These are phyloP conservation scores for Pseudonitzschia multiseries DNA, from an alignment of 108 stramenopile genomes.

Conservation along the genomic window DNA sequence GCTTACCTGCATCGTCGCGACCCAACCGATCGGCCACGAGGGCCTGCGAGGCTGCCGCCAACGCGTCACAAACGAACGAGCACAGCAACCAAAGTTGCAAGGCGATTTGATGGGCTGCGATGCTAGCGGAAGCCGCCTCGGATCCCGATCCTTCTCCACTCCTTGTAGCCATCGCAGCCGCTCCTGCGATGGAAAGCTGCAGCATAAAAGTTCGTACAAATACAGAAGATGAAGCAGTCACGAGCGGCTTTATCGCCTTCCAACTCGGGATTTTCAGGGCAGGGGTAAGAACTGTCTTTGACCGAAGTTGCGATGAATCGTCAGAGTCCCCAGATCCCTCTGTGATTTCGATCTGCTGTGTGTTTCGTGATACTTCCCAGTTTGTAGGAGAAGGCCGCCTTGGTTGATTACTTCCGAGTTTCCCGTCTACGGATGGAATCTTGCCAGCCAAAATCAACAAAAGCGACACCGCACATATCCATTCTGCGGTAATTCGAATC, in stretches of 20 bases:
- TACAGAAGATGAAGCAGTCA: constrained; percentile 69
- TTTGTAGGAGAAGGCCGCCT: neutral
- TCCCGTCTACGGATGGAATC: constrained; percentile 47
- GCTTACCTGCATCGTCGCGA: constrained; percentile 34
- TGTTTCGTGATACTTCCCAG: neutral
- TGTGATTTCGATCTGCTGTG: neutral
- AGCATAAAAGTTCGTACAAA: constrained; percentile 63
- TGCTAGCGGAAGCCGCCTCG: constrained; percentile 49
- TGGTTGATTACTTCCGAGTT: constrained; percentile 39
- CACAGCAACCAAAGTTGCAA: constrained; percentile 76
- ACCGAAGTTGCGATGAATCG: neutral
- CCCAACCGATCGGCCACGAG: constrained; percentile 76
- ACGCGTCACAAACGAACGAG: constrained; percentile 69
- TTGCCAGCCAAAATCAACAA: constrained; percentile 54
- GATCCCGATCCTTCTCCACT: constrained; percentile 24
- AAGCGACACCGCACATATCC: constrained; percentile 63
- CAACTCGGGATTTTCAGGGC: constrained; percentile 56
- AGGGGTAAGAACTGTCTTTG: constrained; percentile 32
- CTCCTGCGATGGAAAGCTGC: constrained; percentile 60
- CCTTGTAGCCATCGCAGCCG: constrained; percentile 73
- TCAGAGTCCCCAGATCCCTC: neutral
- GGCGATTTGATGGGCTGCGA: constrained; percentile 79
- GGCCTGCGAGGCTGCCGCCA: constrained; percentile 73
- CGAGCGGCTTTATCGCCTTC: constrained; percentile 53
- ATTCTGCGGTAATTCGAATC: constrained; percentile 43